phyloP scores from a whole-genome alignment of 129 eudicot genomes.

The Gnaphalium uliginosum region DNA sequence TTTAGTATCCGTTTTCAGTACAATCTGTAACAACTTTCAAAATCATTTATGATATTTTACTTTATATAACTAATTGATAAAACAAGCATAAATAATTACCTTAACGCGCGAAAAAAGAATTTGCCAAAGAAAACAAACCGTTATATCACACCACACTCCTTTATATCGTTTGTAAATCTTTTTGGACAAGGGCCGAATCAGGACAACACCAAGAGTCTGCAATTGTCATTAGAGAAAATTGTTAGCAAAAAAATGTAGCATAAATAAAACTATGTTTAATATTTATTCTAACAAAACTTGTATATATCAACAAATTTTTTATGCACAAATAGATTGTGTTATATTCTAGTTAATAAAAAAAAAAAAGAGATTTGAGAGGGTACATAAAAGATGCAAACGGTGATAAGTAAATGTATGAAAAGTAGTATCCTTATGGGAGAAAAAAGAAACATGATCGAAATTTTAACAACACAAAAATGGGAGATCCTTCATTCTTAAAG shows the following conservation, averaged over 20 bases:
- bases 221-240: not conserved
- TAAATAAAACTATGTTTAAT: too few relatives aligned
- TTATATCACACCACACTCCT: conserved; percentile 1
- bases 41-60: not conserved
- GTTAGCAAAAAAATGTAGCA: too few relatives aligned
- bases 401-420: not conserved
- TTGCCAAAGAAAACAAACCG: not conserved
- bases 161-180: conserved; percentile 8
- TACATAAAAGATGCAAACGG: not conserved
- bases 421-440: not conserved
- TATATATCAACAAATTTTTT: too few relatives aligned
- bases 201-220: not conserved
- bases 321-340: too few relatives aligned
- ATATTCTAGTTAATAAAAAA: not conserved
- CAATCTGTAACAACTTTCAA: conserved; percentile 2
- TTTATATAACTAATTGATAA: not conserved
- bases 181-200: conserved; percentile 11
- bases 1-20: conserved; percentile 12
- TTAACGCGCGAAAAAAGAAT: not conserved
- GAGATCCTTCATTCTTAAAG: not conserved
- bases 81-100: not conserved
- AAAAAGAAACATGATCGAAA: conserved; percentile 1
- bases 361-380: not conserved
- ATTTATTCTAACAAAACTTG: too few relatives aligned
- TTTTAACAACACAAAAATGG: not conserved